Conservation (phyloP, 2,329 filamentous ascomycete species). For the Claviceps quebecensis region DNA sequence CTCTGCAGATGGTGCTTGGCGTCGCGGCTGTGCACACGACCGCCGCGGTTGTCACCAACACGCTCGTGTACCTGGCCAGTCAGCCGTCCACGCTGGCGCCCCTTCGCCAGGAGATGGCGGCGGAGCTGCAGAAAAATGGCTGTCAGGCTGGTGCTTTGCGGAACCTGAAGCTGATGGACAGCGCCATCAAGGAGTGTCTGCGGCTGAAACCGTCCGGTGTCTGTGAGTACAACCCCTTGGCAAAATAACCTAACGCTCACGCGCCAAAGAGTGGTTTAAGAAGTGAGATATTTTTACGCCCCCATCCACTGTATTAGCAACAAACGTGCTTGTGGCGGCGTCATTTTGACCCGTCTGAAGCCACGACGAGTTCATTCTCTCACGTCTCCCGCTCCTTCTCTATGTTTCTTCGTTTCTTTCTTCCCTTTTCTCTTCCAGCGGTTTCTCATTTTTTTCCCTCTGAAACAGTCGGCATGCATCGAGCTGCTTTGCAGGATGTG, state of each 20-base stretch:
- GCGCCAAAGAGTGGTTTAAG: too few relatives aligned
- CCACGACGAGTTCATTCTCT: too few relatives aligned
- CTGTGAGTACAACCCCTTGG: neutral
- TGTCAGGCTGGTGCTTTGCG: conserved; percentile 5
- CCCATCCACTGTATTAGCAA: too few relatives aligned
- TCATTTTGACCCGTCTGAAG: too few relatives aligned
- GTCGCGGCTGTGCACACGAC: conserved; percentile 7
- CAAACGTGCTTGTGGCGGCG: neutral
- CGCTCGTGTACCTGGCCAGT: conserved; percentile 4
- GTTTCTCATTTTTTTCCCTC: neutral
- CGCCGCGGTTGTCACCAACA: conserved; percentile 6
- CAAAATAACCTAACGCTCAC: too few relatives aligned
- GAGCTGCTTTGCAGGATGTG: conserved; percentile 5
- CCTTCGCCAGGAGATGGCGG: conserved; percentile 3
- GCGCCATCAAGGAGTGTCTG: conserved; percentile 6
- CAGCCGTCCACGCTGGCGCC: conserved; percentile 2
- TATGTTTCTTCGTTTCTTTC: neutral
- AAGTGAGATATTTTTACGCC: too few relatives aligned
- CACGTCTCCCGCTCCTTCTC: too few relatives aligned
- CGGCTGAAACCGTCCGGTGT: conserved; percentile 6
- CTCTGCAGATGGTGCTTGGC: conserved; percentile 7
- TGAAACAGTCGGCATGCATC: conserved; percentile 6
- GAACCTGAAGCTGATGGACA: conserved; percentile 7
- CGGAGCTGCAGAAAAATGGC: conserved; percentile 2
- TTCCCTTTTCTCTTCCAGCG: neutral